Evolutionary conservation across 2,329 filamentous ascomycete genomes (phyloP).

Genomic region (Alternaria ethzedia): DNA sequence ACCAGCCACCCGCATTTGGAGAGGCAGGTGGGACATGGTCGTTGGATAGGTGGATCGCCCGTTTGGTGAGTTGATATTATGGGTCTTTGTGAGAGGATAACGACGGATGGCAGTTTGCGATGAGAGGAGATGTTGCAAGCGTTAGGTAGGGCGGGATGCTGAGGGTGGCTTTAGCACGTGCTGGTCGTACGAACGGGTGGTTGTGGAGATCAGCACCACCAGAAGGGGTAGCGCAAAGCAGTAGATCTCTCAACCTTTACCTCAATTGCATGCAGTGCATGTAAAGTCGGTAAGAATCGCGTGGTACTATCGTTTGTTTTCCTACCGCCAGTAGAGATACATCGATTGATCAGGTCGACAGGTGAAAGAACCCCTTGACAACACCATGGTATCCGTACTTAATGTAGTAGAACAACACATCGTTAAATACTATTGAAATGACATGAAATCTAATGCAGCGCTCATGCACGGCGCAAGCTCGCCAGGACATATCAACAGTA

Average conservation of each 20-base stretch:
- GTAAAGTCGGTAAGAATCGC: no score
- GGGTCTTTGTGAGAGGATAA: no score
- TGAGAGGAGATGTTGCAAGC: background rate
- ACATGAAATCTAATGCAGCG: background rate
- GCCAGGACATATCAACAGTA: background rate
- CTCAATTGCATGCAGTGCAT: no score
- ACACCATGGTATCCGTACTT: no score
- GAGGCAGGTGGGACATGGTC: background rate
- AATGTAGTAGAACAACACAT: background rate
- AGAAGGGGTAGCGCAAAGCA: no score
- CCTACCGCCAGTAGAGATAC: no score
- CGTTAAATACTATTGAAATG: background rate
- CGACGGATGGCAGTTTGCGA: background rate
- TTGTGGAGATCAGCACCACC: background rate
- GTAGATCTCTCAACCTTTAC: no score
- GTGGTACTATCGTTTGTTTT: no score
- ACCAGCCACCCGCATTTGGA: background rate
- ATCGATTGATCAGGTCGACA: no score
- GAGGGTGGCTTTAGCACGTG: background rate
- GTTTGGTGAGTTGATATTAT: background rate
- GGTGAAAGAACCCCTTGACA: background rate
- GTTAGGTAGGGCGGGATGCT: background rate
- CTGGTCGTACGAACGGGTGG: background rate
- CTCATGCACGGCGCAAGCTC: background rate
- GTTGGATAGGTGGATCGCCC: background rate